Conservation (phyloP, 345 rosid species). For the Eutrema japonicum region DNA sequence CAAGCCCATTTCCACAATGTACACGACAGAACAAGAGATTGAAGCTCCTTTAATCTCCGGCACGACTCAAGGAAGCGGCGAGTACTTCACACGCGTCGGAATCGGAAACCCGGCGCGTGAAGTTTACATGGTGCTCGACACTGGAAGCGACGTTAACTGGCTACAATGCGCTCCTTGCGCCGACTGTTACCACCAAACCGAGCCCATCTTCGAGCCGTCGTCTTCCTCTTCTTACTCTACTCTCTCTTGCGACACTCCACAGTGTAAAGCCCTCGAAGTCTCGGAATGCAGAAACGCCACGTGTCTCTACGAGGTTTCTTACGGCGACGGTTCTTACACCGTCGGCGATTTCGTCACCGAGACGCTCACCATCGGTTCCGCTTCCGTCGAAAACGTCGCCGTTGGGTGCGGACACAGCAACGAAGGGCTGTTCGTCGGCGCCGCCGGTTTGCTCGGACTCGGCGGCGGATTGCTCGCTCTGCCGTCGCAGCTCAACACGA, state of each 20-base stretch:
- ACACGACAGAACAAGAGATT: conserved; percentile 36
- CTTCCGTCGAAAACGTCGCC: conserved; percentile 61
- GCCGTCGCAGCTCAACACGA: conserved; percentile 72
- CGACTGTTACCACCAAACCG: conserved; percentile 84
- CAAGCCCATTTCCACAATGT: conserved; percentile 42
- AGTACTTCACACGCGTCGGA: conserved; percentile 85
- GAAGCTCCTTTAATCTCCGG: conserved; percentile 77
- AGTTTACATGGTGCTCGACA: conserved; percentile 78
- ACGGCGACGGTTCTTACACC: conserved; percentile 92
- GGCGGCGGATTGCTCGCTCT: conserved; percentile 85
- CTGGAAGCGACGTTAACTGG: conserved; percentile 95
- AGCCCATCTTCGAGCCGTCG: conserved; percentile 80
- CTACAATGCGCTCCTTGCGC: conserved; percentile 88
- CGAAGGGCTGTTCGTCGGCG: conserved; percentile 77
- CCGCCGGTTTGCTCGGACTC: conserved; percentile 88
- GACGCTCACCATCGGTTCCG: conserved; percentile 67
- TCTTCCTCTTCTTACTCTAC: conserved; percentile 67
- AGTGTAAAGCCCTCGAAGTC: conserved; percentile 68
- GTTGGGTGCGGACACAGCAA: conserved; percentile 91
- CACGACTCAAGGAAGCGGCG: conserved; percentile 88
- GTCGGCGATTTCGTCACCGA: conserved; percentile 85
- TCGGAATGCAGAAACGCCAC: conserved; percentile 68
- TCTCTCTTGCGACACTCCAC: conserved; percentile 63
- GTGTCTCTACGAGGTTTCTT: conserved; percentile 83
- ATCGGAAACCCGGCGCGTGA: conserved; percentile 77